Conservation (phyloP, 1,284 basidiomycete species). For the Laetiporus sulphureus region DNA sequence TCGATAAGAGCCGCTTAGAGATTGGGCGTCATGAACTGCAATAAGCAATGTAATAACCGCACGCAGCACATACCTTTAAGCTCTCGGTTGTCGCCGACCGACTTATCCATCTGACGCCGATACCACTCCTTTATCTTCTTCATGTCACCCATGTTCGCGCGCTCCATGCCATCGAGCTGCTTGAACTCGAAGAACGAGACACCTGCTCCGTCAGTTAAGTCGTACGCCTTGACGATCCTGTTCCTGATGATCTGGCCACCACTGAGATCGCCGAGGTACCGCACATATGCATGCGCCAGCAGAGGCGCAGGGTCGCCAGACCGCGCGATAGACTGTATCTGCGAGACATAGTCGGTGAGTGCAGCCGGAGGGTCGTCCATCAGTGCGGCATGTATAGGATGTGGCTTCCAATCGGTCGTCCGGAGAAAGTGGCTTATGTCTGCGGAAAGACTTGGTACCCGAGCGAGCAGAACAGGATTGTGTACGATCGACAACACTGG, state of each 20-base stretch:
- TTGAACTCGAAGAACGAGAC: slow-evolving; percentile 72
- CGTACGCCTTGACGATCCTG: slow-evolving; percentile 61
- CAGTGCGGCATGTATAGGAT: slow-evolving; percentile 44
- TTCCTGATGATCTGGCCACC: slow-evolving; percentile 75
- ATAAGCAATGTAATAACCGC: background rate
- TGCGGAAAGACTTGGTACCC: slow-evolving; percentile 49
- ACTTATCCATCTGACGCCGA: slow-evolving; percentile 66
- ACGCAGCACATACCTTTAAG: slow-evolving; percentile 44
- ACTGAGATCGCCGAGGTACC: slow-evolving; percentile 82
- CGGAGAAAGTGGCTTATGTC: slow-evolving; percentile 67
- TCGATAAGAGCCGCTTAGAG: slow-evolving; percentile 37
- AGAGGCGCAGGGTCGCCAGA: slow-evolving; percentile 47
- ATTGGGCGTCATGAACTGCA: background rate
- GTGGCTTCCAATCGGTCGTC: slow-evolving; percentile 48
- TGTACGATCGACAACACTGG: slow-evolving; percentile 62
- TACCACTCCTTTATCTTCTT: slow-evolving; percentile 77
- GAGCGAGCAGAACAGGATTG: slow-evolving; percentile 62
- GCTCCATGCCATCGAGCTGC: slow-evolving; percentile 38
- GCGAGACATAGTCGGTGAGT: slow-evolving; percentile 47
- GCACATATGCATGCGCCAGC: slow-evolving; percentile 76
- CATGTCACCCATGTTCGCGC: slow-evolving; percentile 51
- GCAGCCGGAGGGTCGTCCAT: slow-evolving; percentile 40
- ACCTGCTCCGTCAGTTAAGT: slow-evolving; percentile 48
- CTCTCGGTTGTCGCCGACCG: slow-evolving; percentile 44
- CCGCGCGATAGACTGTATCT: slow-evolving; percentile 39